Conservation (phyloP, 805 yeast genomes). For the Lipomyces yamadae region DNA sequence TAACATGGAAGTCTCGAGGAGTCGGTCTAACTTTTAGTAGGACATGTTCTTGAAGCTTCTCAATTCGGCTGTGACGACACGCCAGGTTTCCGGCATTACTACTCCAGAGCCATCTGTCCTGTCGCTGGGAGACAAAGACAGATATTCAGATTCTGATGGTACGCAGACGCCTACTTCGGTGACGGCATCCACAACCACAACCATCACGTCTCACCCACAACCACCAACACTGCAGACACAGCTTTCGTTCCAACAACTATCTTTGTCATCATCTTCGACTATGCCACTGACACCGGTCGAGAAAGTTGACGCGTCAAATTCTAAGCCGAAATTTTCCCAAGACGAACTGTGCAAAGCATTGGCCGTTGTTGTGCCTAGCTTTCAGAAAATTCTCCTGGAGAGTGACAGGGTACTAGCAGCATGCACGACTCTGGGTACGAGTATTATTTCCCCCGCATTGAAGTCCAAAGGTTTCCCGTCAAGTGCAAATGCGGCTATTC, state of each 20-base stretch:
- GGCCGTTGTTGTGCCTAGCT: slow-evolving; percentile 48
- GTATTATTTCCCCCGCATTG: slow-evolving; percentile 58
- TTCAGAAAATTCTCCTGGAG: slow-evolving; percentile 57
- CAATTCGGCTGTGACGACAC: slow-evolving; percentile 40
- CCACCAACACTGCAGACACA: slow-evolving; percentile 22
- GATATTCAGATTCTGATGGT: slow-evolving; percentile 19
- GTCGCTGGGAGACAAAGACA: slow-evolving; percentile 24
- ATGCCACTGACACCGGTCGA: slow-evolving; percentile 12
- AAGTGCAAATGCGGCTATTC: slow-evolving; percentile 50
- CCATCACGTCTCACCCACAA: slow-evolving; percentile 32
- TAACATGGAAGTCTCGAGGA: neutral
- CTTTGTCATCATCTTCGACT: slow-evolving; percentile 11
- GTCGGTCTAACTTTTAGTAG: slow-evolving; percentile 8
- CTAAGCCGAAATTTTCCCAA: slow-evolving; percentile 42
- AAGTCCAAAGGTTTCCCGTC: slow-evolving; percentile 52
- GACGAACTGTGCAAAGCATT: slow-evolving; percentile 56
- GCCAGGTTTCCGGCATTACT: slow-evolving; percentile 27
- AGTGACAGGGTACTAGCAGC: slow-evolving; percentile 61
- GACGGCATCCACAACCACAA: slow-evolving; percentile 37
- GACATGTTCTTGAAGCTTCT: slow-evolving; percentile 52
- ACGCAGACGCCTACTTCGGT: slow-evolving; percentile 13
- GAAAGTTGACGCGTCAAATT: slow-evolving; percentile 9
- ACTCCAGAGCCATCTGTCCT: slow-evolving; percentile 27
- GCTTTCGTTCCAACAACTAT: slow-evolving; percentile 23
- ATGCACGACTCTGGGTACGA: slow-evolving; percentile 58